These are phyloP conservation scores for Colletotrichum tropicicola DNA, from an alignment of 2,329 filamentous ascomycete species.

Conservation along the genomic window DNA sequence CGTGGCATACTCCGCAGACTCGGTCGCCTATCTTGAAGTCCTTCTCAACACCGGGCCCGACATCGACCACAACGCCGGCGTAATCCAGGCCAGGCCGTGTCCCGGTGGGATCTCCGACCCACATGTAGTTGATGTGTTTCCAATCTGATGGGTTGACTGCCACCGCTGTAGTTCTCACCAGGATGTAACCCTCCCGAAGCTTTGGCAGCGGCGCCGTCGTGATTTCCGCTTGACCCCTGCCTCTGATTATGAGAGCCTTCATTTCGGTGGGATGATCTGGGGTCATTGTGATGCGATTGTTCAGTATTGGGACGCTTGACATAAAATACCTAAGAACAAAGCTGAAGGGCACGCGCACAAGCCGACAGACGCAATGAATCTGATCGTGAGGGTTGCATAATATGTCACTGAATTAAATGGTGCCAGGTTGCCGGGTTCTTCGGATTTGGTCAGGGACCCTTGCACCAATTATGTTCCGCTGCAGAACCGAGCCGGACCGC, in stretches of 20 bases:
- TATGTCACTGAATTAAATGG: too few species aligned
- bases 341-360: too few species aligned
- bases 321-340: too few species aligned
- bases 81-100: conserved; percentile 53
- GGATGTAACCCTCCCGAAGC: conserved; percentile 37
- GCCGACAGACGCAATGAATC: too few species aligned
- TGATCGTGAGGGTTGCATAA: too few species aligned
- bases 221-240: conserved; percentile 11
- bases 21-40: conserved; percentile 56
- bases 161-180: conserved; percentile 44
- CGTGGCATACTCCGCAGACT: conserved; percentile 50
- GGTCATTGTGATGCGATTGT: not conserved
- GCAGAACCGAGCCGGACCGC: not conserved
- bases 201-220: conserved; percentile 8
- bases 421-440: not conserved
- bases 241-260: conserved; percentile 7
- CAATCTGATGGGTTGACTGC: conserved; percentile 47
- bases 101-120: conserved; percentile 28
- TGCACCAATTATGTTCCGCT: not conserved
- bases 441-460: not conserved
- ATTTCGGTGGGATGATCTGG: not conserved
- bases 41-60: conserved; percentile 53
- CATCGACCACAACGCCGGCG: conserved; percentile 54
- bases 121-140: conserved; percentile 39
- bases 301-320: too few species aligned